Evolutionary conservation across 2,329 filamentous ascomycete species (phyloP).

Genomic region (Dactylella cylindrospora): DNA sequence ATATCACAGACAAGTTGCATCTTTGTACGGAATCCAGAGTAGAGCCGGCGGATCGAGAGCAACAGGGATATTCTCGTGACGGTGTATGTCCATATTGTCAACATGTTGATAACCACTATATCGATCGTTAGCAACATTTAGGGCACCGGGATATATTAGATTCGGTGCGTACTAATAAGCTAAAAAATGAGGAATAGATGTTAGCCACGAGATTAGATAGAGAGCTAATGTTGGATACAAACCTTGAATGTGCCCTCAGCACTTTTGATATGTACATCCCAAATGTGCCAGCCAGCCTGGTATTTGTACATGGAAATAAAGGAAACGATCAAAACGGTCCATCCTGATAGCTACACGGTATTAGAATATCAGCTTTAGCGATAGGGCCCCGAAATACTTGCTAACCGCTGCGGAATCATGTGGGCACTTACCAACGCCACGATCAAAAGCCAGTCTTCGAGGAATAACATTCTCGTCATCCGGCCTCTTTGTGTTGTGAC

Average conservation of each 20-base stretch:
- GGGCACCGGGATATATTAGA: neutral
- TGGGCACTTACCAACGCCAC: conserved; percentile 18
- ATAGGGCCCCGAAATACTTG: neutral
- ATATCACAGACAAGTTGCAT: conserved; percentile 38
- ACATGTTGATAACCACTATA: conserved; percentile 27
- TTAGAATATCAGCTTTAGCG: no score
- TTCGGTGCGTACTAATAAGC: conserved; percentile 42
- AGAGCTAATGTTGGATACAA: neutral
- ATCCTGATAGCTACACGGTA: conserved; percentile 37
- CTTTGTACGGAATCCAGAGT: conserved; percentile 28
- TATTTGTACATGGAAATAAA: conserved; percentile 27
- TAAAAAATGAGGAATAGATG: neutral
- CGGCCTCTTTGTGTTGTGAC: conserved; percentile 37
- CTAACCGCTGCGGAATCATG: neutral
- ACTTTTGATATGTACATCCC: conserved; percentile 34
- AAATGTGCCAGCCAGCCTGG: conserved; percentile 41
- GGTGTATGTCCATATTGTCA: conserved; percentile 39
- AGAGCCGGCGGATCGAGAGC: conserved; percentile 33
- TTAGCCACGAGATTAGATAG: neutral
- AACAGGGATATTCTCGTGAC: conserved; percentile 32
- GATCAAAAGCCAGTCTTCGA: conserved; percentile 39
- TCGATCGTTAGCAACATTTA: neutral
- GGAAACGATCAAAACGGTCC: conserved; percentile 19
- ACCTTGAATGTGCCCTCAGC: conserved; percentile 36
- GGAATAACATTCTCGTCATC: conserved; percentile 10